Evolutionary conservation across 2,329 filamentous ascomycete genomes (phyloP).

Genomic region (Botrytis galanthina): DNA sequence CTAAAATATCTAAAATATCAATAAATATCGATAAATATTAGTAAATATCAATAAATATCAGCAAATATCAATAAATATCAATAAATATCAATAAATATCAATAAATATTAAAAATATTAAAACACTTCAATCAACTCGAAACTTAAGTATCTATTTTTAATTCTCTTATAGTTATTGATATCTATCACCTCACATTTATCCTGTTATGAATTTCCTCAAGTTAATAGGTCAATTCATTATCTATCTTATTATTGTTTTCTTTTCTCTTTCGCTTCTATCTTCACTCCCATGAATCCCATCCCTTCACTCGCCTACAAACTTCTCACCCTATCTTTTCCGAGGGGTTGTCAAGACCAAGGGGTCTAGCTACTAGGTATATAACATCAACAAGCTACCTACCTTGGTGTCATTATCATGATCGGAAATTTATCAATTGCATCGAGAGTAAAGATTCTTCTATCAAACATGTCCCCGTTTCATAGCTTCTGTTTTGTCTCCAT

Average conservation of each 20-base stretch:
- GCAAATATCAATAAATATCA: too few relatives aligned
- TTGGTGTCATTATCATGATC: not conserved
- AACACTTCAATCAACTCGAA: not conserved
- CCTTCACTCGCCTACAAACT: not conserved
- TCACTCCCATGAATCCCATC: not conserved
- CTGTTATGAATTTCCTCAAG: not conserved
- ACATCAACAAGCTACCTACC: not conserved
- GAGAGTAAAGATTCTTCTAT: not conserved
- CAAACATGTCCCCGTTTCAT: not conserved
- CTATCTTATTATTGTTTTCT: not conserved
- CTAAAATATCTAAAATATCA: too few relatives aligned
- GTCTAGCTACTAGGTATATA: not conserved
- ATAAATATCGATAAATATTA: too few relatives aligned
- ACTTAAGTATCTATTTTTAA: not conserved
- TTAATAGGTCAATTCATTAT: not conserved
- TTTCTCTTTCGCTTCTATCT: not conserved
- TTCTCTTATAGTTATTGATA: not conserved
- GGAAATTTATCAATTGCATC: not conserved
- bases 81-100: too few relatives aligned
- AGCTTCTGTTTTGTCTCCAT: not conserved
- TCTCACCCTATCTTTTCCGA: slow-evolving; percentile 4
- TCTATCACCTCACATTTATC: not conserved
- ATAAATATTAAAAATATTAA: too few relatives aligned
- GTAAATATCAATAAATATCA: too few relatives aligned
- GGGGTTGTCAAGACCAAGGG: not conserved